Evolutionary conservation across 2,329 filamentous ascomycete species (phyloP), one percentile per base, ranked within the genome.

Genomic region (Clarireedia homoeocarpa): DNA sequence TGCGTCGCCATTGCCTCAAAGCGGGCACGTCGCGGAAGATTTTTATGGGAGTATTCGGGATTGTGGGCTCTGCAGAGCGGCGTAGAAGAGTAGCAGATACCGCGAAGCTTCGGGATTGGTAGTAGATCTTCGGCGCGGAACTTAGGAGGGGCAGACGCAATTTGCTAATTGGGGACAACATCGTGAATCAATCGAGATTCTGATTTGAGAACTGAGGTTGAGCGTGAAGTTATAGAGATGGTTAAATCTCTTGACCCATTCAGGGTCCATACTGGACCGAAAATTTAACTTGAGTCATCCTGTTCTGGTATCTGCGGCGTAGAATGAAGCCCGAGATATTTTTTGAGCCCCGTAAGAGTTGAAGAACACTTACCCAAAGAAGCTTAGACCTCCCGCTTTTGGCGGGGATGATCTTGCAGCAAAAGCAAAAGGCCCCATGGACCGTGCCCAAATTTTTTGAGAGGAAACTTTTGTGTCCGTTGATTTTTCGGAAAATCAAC

Each of bases 21-120:
- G 82, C 76, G 14, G 84, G 74, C 58, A 94, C 84, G 70, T 89
- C 81, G 65, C 89, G 88, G 69, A 95, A 87, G 65, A 96, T 72
- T 59, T 82, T 82, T 61, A 90, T 86, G 3, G 77, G 73, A 4
- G 79, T 77, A 38, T 76, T 75, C 9, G 82, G 77, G 57, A 85
- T 74, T 3, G 60, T 60, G 12, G 63, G 57, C 38, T 55, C 59
- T 47, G 50, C 62, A 20, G 30, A 48, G 52, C 65, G 60, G 45
- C 53, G 48, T 23, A 57, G 58, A 7, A 62, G 51, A 40, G 48
- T 10, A 14, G 38, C 17, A 34, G 58, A 54, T 2, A 52, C 58
- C 17, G 60, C 63, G 36, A 62, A 61, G 23, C 46, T 42, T 57
- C 59, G 56, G 47, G 58, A 47, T 24, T 14, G 48, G 47, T 36